Evolutionary conservation across 148 eudicot species (phyloP).

Genomic region (Chenopodium formosanum): DNA sequence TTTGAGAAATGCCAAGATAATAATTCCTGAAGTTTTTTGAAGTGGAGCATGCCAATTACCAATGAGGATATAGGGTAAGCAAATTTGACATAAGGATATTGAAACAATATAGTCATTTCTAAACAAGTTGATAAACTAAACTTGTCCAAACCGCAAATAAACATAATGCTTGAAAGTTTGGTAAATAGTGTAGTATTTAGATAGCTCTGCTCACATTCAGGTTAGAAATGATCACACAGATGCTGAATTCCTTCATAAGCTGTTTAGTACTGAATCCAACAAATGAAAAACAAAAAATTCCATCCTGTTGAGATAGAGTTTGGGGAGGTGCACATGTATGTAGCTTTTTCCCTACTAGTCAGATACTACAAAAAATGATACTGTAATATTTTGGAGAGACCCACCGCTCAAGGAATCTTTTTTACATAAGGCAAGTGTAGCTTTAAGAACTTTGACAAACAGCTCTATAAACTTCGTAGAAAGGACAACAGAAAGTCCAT

Average conservation of each 20-base stretch:
- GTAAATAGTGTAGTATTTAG: background rate
- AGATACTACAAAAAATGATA: background rate
- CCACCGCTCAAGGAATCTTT: too few species aligned
- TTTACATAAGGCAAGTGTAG: background rate
- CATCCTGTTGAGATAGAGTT: background rate
- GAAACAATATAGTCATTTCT: background rate
- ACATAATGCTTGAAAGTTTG: background rate
- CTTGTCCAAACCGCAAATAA: background rate
- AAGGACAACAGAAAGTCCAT: background rate
- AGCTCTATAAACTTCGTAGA: too few species aligned
- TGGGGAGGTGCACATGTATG: background rate
- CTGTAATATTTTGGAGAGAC: background rate
- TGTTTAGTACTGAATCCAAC: background rate
- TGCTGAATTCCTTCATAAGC: background rate
- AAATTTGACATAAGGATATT: background rate
- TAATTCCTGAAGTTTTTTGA: background rate
- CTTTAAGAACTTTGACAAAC: background rate
- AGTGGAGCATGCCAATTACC: slow-evolving; percentile 2
- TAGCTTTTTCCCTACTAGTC: background rate
- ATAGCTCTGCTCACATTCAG: background rate
- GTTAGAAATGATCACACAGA: background rate
- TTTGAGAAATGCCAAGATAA: background rate
- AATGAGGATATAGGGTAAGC: background rate
- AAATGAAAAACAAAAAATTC: background rate
- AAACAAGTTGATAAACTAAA: background rate